Conservation (phyloP, 2,329 filamentous ascomycete genomes). For the Pseudogymnoascus sp. region DNA sequence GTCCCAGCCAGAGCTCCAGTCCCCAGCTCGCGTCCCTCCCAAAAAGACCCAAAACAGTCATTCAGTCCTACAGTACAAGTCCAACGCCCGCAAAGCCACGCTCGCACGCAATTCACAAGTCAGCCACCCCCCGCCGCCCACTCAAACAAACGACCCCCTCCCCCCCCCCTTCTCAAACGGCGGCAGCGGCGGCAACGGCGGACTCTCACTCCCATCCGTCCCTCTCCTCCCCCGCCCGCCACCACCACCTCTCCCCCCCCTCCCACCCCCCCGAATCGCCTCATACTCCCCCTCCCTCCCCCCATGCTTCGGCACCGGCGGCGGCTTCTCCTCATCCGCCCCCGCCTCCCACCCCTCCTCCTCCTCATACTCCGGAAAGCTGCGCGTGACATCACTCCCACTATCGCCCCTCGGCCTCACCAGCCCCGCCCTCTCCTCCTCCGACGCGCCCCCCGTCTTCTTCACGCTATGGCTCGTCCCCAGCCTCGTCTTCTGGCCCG, state of each 20-base stretch:
- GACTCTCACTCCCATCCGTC: constrained; percentile 7
- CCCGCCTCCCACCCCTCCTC: constrained; percentile 9
- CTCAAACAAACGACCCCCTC: constrained; percentile 8
- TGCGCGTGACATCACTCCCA: constrained; percentile 16
- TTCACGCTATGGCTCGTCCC: constrained; percentile 27
- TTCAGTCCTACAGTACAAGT: not conserved
- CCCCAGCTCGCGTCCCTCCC: not conserved
- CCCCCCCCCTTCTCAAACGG: constrained; percentile 10
- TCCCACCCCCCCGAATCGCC: not conserved
- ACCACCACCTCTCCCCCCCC: constrained; percentile 12
- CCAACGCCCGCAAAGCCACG: not conserved
- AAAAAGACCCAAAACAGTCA: not conserved
- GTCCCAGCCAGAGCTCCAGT: not conserved
- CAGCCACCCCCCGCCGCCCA: not conserved
- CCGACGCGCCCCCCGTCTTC: constrained; percentile 47
- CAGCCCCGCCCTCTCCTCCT: constrained; percentile 75
- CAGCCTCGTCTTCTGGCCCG: constrained; percentile 24
- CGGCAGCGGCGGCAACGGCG: constrained; percentile 9
- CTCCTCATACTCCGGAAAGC: constrained; percentile 11
- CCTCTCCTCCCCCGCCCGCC: constrained; percentile 15
- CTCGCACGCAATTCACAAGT: not conserved
- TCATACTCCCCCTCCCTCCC: not conserved
- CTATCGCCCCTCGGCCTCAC: constrained; percentile 59
- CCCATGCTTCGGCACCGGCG: not conserved
- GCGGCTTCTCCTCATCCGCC: not conserved